phyloP scores from a whole-genome alignment of 2,329 filamentous ascomycete species.

The Dactylellina drechsleri region DNA sequence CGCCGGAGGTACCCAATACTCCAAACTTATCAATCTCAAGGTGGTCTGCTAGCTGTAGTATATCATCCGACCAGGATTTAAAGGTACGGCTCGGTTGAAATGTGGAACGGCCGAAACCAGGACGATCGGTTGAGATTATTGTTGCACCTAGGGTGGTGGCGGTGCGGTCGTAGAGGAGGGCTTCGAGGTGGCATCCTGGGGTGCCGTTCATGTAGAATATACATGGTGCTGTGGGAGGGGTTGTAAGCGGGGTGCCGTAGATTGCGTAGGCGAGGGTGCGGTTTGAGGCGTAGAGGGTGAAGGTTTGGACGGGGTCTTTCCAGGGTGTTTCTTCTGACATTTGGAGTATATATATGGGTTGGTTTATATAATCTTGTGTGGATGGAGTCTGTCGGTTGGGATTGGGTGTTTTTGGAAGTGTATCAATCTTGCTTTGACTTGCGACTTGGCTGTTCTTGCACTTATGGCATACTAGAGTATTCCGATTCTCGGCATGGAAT shows the following conservation, averaged over 20 bases:
- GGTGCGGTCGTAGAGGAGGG: conserved; percentile 57
- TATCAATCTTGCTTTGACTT: too few species aligned
- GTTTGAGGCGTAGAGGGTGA: conserved; percentile 59
- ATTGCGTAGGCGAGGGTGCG: conserved; percentile 63
- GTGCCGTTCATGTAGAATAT: conserved; percentile 64
- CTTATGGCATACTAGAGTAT: too few species aligned
- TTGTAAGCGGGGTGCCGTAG: conserved; percentile 59
- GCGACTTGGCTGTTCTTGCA: too few species aligned
- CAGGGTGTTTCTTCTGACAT: conserved; percentile 7
- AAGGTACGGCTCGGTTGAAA: conserved; percentile 58
- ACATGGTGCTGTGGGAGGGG: conserved; percentile 27
- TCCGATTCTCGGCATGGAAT: too few species aligned
- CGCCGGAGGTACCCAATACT: conserved; percentile 39
- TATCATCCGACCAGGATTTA: conserved; percentile 43
- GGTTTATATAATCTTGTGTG: too few species aligned
- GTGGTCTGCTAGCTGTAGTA: conserved; percentile 41
- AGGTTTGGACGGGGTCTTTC: conserved; percentile 37
- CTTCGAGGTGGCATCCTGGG: conserved; percentile 63
- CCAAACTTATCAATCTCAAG: conserved; percentile 33
- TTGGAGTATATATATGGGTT: neutral
- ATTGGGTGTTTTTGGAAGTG: too few species aligned
- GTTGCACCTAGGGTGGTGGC: conserved; percentile 59
- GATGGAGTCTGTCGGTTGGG: too few species aligned
- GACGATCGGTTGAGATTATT: conserved; percentile 63
- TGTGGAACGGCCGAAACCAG: conserved; percentile 63